These are phyloP conservation scores for maize (Zea mays) DNA, from an alignment of 176 grass and related monocot species.

Conservation along the genomic window Zm-B73-REFERENCE-NAM-5.0 NC_050101.1:35942501-35943000, in stretches of 20 bases:
- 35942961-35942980: conserved; percentile 71
- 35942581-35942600: background rate
- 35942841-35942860: conserved; percentile 33
- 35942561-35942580: background rate
- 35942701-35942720: conserved; percentile 31
- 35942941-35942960: conserved; percentile 87
- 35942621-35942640: background rate
- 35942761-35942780: conserved; percentile 40
- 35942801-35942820: background rate
- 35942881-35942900: conserved; percentile 48
- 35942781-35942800: conserved; percentile 42
- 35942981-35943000: conserved; percentile 66
- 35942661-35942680: background rate
- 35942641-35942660: background rate
- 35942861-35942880: conserved; percentile 26
- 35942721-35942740: conserved; percentile 29
- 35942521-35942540: background rate
- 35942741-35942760: conserved; percentile 24
- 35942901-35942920: conserved; percentile 32
- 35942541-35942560: background rate
- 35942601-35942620: background rate
- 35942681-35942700: conserved; percentile 30
- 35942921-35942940: background rate
- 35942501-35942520: background rate
- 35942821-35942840: conserved; percentile 20